Evolutionary conservation across 2,329 filamentous ascomycete species (phyloP).

Genomic region (Fusarium pininemorale): DNA sequence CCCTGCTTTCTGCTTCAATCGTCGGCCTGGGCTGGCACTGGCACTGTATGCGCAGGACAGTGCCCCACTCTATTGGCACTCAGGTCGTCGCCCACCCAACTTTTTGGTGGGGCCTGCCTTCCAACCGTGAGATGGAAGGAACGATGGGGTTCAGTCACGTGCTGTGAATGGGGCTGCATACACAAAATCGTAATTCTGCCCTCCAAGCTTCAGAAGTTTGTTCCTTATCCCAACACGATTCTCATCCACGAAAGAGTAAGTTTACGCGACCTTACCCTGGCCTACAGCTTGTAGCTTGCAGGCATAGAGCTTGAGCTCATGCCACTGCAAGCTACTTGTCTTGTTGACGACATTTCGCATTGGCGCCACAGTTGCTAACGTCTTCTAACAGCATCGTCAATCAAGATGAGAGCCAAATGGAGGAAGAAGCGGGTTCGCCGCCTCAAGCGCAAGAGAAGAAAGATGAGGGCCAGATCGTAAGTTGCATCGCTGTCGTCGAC

Average conservation of each 20-base stretch:
- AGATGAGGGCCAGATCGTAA: constrained; percentile 98
- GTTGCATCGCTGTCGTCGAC: constrained; percentile 48
- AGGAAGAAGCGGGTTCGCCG: constrained; percentile 99
- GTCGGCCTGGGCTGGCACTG: not conserved
- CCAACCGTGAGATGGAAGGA: not conserved
- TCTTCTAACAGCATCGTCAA: constrained; percentile 47
- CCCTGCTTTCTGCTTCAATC: not conserved
- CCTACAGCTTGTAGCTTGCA: constrained; percentile 17
- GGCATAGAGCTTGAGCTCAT: constrained; percentile 19
- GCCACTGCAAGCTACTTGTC: constrained; percentile 9
- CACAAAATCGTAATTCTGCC: constrained; percentile 42
- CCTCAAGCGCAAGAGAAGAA: constrained; percentile 99
- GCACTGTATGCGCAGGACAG: constrained; percentile 2
- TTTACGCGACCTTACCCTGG: constrained; percentile 17
- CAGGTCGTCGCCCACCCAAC: not conserved
- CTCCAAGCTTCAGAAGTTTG: constrained; percentile 45
- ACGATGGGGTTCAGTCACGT: not conserved
- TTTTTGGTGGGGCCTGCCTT: not conserved
- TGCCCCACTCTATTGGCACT: not conserved
- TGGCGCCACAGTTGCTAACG: constrained; percentile 33
- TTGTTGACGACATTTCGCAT: not conserved
- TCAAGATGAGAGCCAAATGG: constrained; percentile 95
- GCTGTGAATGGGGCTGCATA: constrained; percentile 45
- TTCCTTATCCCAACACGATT: constrained; percentile 56
- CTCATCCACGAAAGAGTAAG: constrained; percentile 57